These are phyloP conservation scores for Phialophora macrospora DNA, from an alignment of 2,329 filamentous ascomycete species.

Conservation along the genomic window DNA sequence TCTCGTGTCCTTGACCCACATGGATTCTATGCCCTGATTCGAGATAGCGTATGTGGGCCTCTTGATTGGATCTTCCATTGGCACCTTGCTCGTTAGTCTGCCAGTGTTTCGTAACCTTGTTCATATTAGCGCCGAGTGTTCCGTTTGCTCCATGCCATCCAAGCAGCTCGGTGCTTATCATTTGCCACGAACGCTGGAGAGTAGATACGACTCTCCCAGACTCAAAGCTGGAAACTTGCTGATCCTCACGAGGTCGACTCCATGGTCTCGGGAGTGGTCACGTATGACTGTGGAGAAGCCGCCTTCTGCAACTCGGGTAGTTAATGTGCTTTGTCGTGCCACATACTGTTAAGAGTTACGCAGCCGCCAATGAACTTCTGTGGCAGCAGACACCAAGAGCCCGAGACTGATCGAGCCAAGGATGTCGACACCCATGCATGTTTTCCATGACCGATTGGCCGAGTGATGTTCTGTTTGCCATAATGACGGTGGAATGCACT, in stretches of 20 bases:
- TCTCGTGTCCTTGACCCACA: constrained; percentile 13
- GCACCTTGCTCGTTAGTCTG: constrained; percentile 2
- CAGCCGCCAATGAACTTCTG: neutral
- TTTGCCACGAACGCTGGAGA: neutral
- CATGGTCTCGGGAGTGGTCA: neutral
- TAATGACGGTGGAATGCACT: neutral
- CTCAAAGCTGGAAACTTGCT: neutral
- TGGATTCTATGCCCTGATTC: constrained; percentile 21
- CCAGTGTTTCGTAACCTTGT: constrained; percentile 14
- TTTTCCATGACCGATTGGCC: neutral
- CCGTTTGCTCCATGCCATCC: neutral
- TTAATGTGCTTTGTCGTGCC: neutral
- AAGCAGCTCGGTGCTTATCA: constrained; percentile 2
- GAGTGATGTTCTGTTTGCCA: neutral
- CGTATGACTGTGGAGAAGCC: neutral
- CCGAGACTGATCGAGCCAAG: neutral
- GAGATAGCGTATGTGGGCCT: constrained; percentile 23
- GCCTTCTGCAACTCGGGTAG: neutral
- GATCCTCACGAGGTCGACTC: neutral
- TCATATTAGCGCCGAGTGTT: neutral
- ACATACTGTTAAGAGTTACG: neutral
- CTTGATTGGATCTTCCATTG: constrained; percentile 20
- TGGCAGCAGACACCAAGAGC: neutral
- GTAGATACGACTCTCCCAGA: neutral
- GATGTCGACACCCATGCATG: neutral